Conservation (phyloP, 805 yeast genomes). For the Peterozyma toletana region DNA sequence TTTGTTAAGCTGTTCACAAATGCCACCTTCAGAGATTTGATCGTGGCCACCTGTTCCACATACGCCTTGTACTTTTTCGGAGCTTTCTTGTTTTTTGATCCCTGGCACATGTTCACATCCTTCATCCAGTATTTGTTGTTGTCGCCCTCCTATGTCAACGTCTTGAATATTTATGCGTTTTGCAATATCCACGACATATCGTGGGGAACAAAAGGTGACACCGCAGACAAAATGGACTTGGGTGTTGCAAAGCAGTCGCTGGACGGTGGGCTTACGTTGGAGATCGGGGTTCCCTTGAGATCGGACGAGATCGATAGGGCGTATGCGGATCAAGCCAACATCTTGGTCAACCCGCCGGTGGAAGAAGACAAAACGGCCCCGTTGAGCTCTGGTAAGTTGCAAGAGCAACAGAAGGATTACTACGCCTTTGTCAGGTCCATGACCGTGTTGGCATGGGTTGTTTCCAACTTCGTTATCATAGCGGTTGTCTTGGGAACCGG, state of each 20-base stretch:
- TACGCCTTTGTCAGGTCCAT: conserved; percentile 86
- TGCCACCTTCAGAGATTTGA: conserved; percentile 73
- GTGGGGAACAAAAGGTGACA: conserved; percentile 95
- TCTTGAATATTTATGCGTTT: conserved; percentile 88
- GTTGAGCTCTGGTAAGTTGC: conserved; percentile 23
- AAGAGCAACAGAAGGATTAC: conserved; percentile 60
- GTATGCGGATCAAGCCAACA: conserved; percentile 58
- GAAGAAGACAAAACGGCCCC: conserved; percentile 11
- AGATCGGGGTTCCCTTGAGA: conserved; percentile 70
- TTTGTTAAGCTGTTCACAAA: conserved; percentile 48
- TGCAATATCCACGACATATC: conserved; percentile 95
- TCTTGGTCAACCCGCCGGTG: conserved; percentile 35
- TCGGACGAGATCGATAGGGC: conserved; percentile 68
- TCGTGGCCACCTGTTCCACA: conserved; percentile 81
- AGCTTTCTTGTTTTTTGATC: conserved; percentile 78
- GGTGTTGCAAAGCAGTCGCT: conserved; percentile 73
- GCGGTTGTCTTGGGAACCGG: conserved; percentile 83
- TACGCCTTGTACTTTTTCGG: conserved; percentile 74
- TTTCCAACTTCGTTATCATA: conserved; percentile 74
- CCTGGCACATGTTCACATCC: conserved; percentile 88
- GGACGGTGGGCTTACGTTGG: conserved; percentile 47
- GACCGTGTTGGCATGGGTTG: conserved; percentile 85
- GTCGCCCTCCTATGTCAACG: conserved; percentile 87
- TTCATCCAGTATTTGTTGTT: conserved; percentile 76
- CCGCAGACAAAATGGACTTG: conserved; percentile 53